Evolutionary conservation across 495 filamentous ascomycete genomes (phyloP), one percentile per base, ranked within the genome.

Genomic region (Bryoglossum gracile): DNA sequence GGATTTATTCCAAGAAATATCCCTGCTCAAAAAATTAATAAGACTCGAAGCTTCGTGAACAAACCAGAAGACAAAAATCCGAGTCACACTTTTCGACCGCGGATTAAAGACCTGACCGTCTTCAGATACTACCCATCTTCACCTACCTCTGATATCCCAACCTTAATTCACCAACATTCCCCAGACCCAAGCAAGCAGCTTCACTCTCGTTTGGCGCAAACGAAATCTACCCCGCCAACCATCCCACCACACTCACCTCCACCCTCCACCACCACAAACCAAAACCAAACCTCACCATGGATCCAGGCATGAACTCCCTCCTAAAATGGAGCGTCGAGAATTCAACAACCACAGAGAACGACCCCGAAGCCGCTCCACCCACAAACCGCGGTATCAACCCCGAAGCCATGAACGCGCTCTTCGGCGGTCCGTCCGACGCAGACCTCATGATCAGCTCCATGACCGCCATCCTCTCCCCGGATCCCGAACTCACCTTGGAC

Each of bases 261-360:
- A 28, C 41, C 51, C n/a, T 10, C 39, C 47, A 46, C 16, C 39
- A 43, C 43, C 40, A 46, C 39, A 36, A 24, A 26, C 36, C 28
- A 46, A 18, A 26, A 24, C 26, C 26, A 50, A 30, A 38, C 18
- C 26, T 26, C 35, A 52, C 16, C 5, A 60, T 60, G 57, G 53
- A 62, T 46, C 59, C 52, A 48, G 68, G 66, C 51, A 68, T 79
- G 45, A 76, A 67, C 64, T 74, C 82, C 55, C 86, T 98, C 69
- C 83, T 98, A 46, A 87, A 87, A 79, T 98, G 92, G 92, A 75
- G 84, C 65, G 83, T 97, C 65, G 77, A 94, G 62, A 87, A 95
- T 69, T 83, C 84, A 11, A 34, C 48, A 36, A 43, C 58, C 16
- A 63, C 68, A 4, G 65, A 64, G 24, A 71, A 68, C 60, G 72